phyloP scores from a whole-genome alignment of 2,329 filamentous ascomycete species.

The Curvularia sp. region DNA sequence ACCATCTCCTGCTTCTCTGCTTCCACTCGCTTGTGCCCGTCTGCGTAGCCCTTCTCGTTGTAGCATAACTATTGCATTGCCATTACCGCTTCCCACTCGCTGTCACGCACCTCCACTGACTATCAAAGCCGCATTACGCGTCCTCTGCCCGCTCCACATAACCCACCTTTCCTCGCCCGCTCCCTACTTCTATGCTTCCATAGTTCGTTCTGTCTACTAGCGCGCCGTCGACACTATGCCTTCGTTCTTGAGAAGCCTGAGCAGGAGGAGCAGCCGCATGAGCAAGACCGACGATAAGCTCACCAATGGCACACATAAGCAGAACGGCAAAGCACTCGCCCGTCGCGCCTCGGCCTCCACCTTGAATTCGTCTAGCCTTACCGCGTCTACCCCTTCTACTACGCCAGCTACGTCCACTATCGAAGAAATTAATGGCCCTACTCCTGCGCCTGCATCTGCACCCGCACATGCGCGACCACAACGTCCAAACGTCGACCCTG shows the following conservation, averaged over 20 bases:
- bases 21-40: slow-evolving; percentile 31
- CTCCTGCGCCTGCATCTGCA: slow-evolving; percentile 47
- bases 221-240: slow-evolving; percentile 47
- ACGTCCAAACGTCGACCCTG: slow-evolving; percentile 43
- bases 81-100: slow-evolving; percentile 27
- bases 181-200: slow-evolving; percentile 24
- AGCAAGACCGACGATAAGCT: slow-evolving; percentile 57
- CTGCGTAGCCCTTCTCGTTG: slow-evolving; percentile 22
- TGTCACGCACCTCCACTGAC: slow-evolving; percentile 23
- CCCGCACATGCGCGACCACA: slow-evolving; percentile 52
- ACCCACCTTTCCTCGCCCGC: slow-evolving; percentile 22
- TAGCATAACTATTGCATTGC: slow-evolving; percentile 27
- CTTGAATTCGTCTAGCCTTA: slow-evolving; percentile 63
- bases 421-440: slow-evolving; percentile 63
- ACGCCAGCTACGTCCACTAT: slow-evolving; percentile 73
- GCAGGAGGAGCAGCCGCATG: slow-evolving; percentile 72
- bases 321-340: slow-evolving; percentile 49
- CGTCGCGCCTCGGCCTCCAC: slow-evolving; percentile 67
- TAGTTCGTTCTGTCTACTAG: slow-evolving; percentile 17
- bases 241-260: slow-evolving; percentile 77
- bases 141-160: slow-evolving; percentile 24
- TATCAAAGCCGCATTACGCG: slow-evolving; percentile 37
- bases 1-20: slow-evolving; percentile 18
- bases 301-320: slow-evolving; percentile 25
- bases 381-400: slow-evolving; percentile 73